Evolutionary conservation across 2,329 filamentous ascomycete species (phyloP).

Genomic region (Colletotrichum spinosum): DNA sequence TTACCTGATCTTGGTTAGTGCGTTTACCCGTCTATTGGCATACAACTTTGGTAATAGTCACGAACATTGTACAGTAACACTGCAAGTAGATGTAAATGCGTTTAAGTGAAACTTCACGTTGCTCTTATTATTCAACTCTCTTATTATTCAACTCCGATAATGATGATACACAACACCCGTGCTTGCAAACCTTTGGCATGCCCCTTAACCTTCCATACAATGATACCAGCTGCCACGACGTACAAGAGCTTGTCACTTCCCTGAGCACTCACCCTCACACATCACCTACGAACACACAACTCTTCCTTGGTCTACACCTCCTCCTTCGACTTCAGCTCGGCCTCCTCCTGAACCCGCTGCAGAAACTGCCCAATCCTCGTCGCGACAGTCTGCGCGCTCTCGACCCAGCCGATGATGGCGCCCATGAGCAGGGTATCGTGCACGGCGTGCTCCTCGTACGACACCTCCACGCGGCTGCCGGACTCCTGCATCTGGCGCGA

Average conservation of each 20-base stretch:
- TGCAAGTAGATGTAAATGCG: too few relatives aligned
- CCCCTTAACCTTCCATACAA: too few relatives aligned
- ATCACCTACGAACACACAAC: not conserved
- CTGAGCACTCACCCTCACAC: not conserved
- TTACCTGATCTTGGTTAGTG: too few relatives aligned
- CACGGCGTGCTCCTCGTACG: slow-evolving; percentile 16
- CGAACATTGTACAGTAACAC: too few relatives aligned
- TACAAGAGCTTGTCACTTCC: slow-evolving; percentile 2
- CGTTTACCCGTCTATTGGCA: too few relatives aligned
- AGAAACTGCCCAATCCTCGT: slow-evolving; percentile 18
- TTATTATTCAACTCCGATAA: too few relatives aligned
- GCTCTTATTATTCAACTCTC: too few relatives aligned
- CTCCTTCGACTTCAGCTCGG: not conserved
- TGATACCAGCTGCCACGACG: too few relatives aligned
- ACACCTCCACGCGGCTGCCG: slow-evolving; percentile 3
- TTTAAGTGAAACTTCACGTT: too few relatives aligned
- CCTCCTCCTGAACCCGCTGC: not conserved
- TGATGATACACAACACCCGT: too few relatives aligned
- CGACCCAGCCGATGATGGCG: slow-evolving; percentile 16
- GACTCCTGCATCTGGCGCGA: slow-evolving; percentile 23
- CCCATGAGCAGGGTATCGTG: slow-evolving; percentile 25
- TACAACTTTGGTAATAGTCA: too few relatives aligned
- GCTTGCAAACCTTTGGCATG: too few relatives aligned
- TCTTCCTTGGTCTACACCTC: not conserved
- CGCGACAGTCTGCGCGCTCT: slow-evolving; percentile 23